Base-by-base conservation (phyloP, 306 rosid species). In the Canavalia ensiformis region DNA sequence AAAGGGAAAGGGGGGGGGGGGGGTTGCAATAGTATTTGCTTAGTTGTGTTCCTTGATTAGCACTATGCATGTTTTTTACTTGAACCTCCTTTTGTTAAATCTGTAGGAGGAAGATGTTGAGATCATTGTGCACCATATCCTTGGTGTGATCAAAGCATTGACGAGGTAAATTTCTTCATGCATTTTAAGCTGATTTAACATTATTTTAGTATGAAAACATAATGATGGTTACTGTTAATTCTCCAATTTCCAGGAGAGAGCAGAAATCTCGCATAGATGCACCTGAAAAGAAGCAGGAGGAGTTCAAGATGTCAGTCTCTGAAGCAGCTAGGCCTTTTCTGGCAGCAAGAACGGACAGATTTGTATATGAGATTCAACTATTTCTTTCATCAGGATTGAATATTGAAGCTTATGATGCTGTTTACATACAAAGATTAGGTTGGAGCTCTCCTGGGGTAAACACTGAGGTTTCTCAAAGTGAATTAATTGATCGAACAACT, bases 361-460 rank as follows among this genome's bases (percentile, higher is more conserved):
- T 95, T 86, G 82, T 90, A 11, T 74, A 81, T 4, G 98, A 95
- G 88, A 73, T 93, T 83, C 93, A 93, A 77, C 87, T 90, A 49
- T 95, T 93, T 91, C 92, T 95, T 83, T 93, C 96, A 79, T 95
- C 98, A 25, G 92, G 94, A 54, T 88, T 95, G 86, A 93, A 88
- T 73, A 87, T 95, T 25, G 96, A 91, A 88, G 99, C 97, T 8
- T 91, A 89, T 29, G 98, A 93, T 75, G 91, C 94, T 13, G 98
- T 89, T 70, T 93, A 88, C 83, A 84, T 85, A 55, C 99, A 95
- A 79, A 81, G 97, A 60, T 73, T 93, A 78, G 94, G 97, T 51
- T 89, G 99, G 95, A 90, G 91, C 75, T 81, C 88, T 5, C 90
- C 90, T 1, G 86, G 86, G 66, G 70, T 60, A 30, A 82, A 84